Evolutionary conservation across 768 basidiomycete species (phyloP).

Genomic region (Imleria badia): DNA sequence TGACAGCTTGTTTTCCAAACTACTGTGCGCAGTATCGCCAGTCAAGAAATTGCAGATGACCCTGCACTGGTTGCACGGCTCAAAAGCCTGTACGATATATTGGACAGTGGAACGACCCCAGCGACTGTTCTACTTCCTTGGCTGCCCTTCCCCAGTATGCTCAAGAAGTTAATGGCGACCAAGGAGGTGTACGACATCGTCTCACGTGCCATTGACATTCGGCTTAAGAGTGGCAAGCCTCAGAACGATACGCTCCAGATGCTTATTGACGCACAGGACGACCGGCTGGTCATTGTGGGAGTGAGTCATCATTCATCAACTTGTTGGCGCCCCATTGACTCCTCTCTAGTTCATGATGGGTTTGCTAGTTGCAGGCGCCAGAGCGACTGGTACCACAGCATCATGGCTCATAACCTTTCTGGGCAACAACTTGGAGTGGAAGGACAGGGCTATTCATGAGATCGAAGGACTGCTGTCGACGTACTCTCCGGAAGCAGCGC

Average conservation of each 20-base stretch:
- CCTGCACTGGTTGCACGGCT: constrained; percentile 58
- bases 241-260: constrained; percentile 72
- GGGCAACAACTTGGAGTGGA: constrained; percentile 66
- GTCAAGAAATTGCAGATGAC: constrained; percentile 69
- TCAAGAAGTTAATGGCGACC: constrained; percentile 68
- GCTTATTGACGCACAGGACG: constrained; percentile 69
- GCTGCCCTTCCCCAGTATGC: constrained; percentile 72
- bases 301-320: constrained; percentile 39
- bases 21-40: constrained; percentile 65
- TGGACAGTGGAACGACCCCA: constrained; percentile 72
- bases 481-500: constrained; percentile 33
- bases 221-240: constrained; percentile 55
- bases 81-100: constrained; percentile 61
- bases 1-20: constrained; percentile 68
- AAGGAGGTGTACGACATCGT: constrained; percentile 77
- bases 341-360: constrained; percentile 74
- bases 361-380: constrained; percentile 74
- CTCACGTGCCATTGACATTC: constrained; percentile 51
- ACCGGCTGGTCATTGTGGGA: constrained; percentile 65
- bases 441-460: constrained; percentile 58
- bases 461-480: constrained; percentile 52
- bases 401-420: constrained; percentile 77
- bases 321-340: constrained; percentile 20
- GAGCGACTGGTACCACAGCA: constrained; percentile 78
- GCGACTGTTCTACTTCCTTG: constrained; percentile 73